Base-by-base conservation (phyloP, 768 basidiomycete genomes). In the Termitomyces sp. region DNA sequence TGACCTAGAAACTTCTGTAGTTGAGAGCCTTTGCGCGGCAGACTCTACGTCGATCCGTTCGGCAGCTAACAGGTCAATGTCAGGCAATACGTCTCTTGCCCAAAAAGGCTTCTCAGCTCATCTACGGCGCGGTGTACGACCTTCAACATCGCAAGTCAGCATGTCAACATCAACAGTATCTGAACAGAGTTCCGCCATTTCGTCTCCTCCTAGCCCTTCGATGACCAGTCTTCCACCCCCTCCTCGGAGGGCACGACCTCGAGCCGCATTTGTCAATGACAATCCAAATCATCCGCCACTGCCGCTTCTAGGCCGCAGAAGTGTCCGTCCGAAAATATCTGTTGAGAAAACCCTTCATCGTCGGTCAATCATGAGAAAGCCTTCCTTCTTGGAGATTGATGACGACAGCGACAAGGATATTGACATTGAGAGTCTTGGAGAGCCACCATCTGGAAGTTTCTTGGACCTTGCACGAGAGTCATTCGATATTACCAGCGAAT, bases 381-480 rank as follows among this genome's bases (percentile, higher is more conserved):
- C 87, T 19, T 88, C 86, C 1, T 89, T 89, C 67, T 71, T 89
- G 48, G 85, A 88, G 37, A 86, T 89, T 55, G 79, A 79, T 46
- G 78, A 79, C 8, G 68, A 68, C 19, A 74, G 77, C 40, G 60
- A 64, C 55, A 66, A 67, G 40, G 71, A 73, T 45, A 64, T 66
- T 21, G 68, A 71, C 38, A 51, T 61, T 10, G 63, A 64, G 23
- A 62, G 54, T 40, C 52, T 55, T 11, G 65, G 58, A 44, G 66
- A 64, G 26, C 61, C 62, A 57, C 62, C 63, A 19, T 61, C 67
- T 52, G 70, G 63, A 45, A 83, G 81, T 64, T 83, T 83, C 61
- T 66, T 83, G 54, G 78, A 83, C 63, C 68, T 82, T 49, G 76
- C 76, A 19, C 64, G 80, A 35, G 80, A 78, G 54, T 80, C 79